phyloP scores from a whole-genome alignment of 345 rosid species.

The Lepidium africanum region DNA sequence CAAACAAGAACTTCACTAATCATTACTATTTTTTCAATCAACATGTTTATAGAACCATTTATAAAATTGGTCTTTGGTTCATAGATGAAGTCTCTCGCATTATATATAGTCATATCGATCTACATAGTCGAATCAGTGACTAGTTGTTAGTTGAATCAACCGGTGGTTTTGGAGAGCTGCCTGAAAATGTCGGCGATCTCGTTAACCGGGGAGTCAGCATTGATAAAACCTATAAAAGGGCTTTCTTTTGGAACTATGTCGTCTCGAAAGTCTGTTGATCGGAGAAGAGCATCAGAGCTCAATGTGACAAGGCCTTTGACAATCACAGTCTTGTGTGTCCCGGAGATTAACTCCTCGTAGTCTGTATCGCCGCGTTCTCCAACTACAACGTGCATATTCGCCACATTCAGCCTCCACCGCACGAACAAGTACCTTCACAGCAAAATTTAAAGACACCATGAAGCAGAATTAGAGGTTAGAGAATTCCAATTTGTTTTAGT shows the following conservation, averaged over 20 bases:
- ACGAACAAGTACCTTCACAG: constrained; percentile 67
- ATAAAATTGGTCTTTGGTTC: too few species aligned
- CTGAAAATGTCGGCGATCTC: constrained; percentile 54
- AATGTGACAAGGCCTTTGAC: constrained; percentile 47
- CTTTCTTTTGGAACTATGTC: constrained; percentile 69
- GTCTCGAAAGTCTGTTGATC: constrained; percentile 50
- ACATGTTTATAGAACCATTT: too few species aligned
- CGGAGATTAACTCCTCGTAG: constrained; percentile 74
- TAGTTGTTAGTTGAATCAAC: constrained; percentile 4
- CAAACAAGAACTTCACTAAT: not conserved
- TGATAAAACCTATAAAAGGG: constrained; percentile 44
- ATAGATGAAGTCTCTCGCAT: too few species aligned
- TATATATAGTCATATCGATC: not conserved
- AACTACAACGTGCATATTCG: constrained; percentile 73
- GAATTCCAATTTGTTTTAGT: not conserved
- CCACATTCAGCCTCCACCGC: constrained; percentile 85
- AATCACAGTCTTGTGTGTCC: constrained; percentile 72
- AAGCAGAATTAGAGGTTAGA: not conserved
- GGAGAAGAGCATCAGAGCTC: constrained; percentile 60
- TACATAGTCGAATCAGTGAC: constrained; percentile 4
- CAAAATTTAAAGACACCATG: not conserved
- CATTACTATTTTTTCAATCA: not conserved
- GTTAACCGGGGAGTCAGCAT: constrained; percentile 35
- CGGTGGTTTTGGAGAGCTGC: constrained; percentile 41
- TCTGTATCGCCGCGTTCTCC: constrained; percentile 92